A percentile compares a stretch with the other conserved stretches of the same genome.
Evolutionary conservation across 345 rosid species (phyloP).

Genomic region (Eucalyptus lansdowneana): DNA sequence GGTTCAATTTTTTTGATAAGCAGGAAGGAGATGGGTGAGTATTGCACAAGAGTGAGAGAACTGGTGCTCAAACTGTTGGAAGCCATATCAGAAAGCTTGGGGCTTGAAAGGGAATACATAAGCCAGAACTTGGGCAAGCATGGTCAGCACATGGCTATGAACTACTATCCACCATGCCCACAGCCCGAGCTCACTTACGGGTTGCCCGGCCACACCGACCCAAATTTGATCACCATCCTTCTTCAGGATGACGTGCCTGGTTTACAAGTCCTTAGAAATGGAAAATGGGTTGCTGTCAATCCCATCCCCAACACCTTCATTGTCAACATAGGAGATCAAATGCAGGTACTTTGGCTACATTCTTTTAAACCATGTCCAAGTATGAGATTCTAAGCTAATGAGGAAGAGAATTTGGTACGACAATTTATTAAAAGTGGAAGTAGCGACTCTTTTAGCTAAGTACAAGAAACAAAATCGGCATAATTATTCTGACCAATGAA

Average conservation of each 20-base stretch:
- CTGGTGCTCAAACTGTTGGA: constrained; percentile 40
- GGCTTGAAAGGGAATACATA: constrained; percentile 33
- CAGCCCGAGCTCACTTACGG: constrained; percentile 73
- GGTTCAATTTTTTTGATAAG: neutral
- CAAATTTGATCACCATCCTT: constrained; percentile 58
- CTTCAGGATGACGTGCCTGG: constrained; percentile 83
- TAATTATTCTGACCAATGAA: neutral
- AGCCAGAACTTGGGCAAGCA: constrained; percentile 24
- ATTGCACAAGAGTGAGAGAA: constrained; percentile 33
- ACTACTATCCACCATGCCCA: constrained; percentile 83
- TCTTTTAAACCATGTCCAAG: neutral
- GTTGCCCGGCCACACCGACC: constrained; percentile 70
- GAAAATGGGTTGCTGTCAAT: constrained; percentile 57
- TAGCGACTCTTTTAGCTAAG: neutral
- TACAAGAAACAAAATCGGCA: neutral
- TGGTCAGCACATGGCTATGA: constrained; percentile 84
- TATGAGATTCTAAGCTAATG: neutral
- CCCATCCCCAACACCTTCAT: constrained; percentile 56
- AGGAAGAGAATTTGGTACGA: neutral
- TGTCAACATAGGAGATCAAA: constrained; percentile 72
- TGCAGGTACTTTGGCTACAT: constrained; percentile 14
- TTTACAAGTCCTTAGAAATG: constrained; percentile 47
- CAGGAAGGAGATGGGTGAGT: constrained; percentile 47
- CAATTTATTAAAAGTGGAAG: neutral
- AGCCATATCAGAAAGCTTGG: constrained; percentile 77